These are phyloP conservation scores for Buddleja alternifolia DNA, from an alignment of 257 asterid genomes.

Conservation along the genomic window DNA sequence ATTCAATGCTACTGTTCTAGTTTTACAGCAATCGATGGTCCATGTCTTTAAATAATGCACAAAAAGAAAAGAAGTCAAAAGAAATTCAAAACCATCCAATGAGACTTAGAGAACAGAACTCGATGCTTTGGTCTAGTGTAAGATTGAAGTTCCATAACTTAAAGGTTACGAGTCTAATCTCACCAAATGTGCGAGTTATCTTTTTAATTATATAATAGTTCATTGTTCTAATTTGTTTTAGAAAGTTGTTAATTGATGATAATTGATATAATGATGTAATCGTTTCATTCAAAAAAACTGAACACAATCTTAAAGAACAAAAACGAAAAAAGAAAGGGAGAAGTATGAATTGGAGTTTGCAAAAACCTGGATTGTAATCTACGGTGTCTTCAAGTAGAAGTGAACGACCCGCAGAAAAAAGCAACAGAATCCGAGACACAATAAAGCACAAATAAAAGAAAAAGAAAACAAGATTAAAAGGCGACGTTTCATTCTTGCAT, in stretches of 20 bases:
- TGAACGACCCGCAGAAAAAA: constrained; percentile 16
- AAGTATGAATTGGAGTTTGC: not conserved
- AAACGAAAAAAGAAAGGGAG: not conserved
- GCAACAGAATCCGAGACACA: constrained; percentile 32
- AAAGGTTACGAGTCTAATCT: no score
- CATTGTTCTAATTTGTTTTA: no score
- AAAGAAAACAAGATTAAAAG: constrained; percentile 36
- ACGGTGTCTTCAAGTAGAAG: constrained; percentile 35
- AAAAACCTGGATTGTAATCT: constrained; percentile 33
- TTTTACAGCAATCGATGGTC: constrained; percentile 25
- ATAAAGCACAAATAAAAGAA: constrained; percentile 28
- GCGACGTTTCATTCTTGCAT: constrained; percentile 53
- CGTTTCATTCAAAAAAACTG: no score
- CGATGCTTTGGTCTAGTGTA: no score
- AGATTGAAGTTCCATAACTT: no score
- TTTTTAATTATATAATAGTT: no score
- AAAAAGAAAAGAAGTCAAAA: constrained; percentile 35
- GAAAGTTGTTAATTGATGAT: no score
- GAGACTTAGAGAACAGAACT: no score
- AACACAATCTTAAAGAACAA: no score
- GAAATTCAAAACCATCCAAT: constrained; percentile 22
- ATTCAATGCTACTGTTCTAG: constrained; percentile 14
- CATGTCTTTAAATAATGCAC: constrained; percentile 17
- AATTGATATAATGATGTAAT: no score
- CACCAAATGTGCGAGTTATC: no score